phyloP scores from a whole-genome alignment of 169 alveolate species.

The Cryptosporidium ryanae region DNA sequence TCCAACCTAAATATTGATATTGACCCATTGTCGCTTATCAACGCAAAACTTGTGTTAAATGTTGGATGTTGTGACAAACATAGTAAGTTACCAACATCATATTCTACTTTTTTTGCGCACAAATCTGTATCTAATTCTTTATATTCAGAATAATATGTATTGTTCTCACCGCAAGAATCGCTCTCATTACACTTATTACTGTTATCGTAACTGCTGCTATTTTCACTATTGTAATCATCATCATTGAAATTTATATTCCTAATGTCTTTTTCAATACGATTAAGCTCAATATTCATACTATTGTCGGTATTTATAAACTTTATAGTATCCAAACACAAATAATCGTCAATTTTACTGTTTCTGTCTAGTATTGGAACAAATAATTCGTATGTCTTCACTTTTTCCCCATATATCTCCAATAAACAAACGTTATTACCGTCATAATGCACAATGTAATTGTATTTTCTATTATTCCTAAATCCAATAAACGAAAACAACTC shows the following conservation, averaged over 20 bases:
- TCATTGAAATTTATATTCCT: neutral
- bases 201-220: neutral
- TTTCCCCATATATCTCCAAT: conserved; percentile 26
- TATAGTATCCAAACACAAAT: neutral
- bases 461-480: conserved; percentile 1
- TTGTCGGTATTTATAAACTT: neutral
- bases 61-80: conserved; percentile 68
- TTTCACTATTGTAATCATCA: neutral
- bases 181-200: neutral
- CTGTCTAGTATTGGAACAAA: neutral
- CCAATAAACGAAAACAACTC: conserved; percentile 57
- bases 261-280: neutral
- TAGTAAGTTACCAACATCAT: conserved; percentile 43
- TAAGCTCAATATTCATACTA: neutral
- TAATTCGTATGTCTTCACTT: conserved; percentile 15
- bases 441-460: conserved; percentile 44
- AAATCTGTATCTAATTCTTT: neutral
- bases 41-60: conserved; percentile 34
- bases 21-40: conserved; percentile 45
- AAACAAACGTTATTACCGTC: conserved; percentile 53
- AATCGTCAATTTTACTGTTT: neutral
- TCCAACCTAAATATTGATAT: conserved; percentile 21
- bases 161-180: neutral
- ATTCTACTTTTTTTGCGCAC: neutral
- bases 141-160: conserved; percentile 27